These are phyloP conservation scores for Neotropicomus parvogracilis DNA, from an alignment of 1,284 basidiomycete genomes.

Conservation along the genomic window DNA sequence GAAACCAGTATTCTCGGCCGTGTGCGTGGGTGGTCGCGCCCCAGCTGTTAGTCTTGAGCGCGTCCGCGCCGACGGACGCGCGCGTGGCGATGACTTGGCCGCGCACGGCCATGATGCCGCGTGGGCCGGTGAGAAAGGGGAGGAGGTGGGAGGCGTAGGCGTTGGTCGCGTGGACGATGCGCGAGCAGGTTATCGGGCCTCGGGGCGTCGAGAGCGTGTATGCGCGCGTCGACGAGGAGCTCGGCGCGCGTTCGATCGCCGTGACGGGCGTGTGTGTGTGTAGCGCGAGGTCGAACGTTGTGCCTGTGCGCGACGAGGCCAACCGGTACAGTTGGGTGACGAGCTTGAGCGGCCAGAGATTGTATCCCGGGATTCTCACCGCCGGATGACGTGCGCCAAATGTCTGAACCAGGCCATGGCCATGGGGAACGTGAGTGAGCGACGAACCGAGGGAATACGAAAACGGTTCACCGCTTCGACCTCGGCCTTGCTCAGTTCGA, in stretches of 20 bases:
- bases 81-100: constrained; percentile 69
- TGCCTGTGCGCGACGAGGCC: constrained; percentile 30
- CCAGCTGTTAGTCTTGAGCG: constrained; percentile 43
- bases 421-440: too few species aligned
- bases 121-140: constrained; percentile 51
- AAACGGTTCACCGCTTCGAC: constrained; percentile 42
- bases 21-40: constrained; percentile 26
- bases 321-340: constrained; percentile 60
- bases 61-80: constrained; percentile 40
- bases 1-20: constrained; percentile 76
- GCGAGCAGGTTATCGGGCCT: constrained; percentile 52
- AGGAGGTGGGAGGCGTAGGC: constrained; percentile 67
- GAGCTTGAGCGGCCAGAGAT: constrained; percentile 76
- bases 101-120: constrained; percentile 66
- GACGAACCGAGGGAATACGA: not conserved
- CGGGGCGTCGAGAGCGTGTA: constrained; percentile 47
- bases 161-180: constrained; percentile 79
- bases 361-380: constrained; percentile 50
- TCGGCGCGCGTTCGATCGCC: constrained; percentile 32
- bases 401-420: too few species aligned
- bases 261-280: constrained; percentile 72
- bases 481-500: constrained; percentile 48
- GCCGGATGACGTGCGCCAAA: constrained; percentile 57
- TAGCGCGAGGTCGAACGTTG: constrained; percentile 43
- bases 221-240: not conserved